Base-by-base conservation (phyloP, 2,329 filamentous ascomycete genomes). In the Xylariomycetidae sp. region DNA sequence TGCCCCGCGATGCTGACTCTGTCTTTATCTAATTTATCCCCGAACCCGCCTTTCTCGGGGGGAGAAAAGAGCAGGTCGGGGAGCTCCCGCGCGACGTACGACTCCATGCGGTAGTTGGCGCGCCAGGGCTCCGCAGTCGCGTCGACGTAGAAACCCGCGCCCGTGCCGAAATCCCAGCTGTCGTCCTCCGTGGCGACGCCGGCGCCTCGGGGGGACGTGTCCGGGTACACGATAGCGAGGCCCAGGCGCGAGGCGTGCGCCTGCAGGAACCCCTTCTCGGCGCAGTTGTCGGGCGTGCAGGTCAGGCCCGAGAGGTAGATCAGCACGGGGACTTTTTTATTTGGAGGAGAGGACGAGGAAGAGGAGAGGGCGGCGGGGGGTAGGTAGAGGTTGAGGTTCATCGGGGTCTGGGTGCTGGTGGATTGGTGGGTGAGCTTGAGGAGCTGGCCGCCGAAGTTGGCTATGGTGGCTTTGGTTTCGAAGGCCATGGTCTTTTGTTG, bases 231-330 rank as follows among this genome's bases (percentile, higher is more conserved):
- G 37, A 98, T 67, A n/a, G 92, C 92, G 58, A 98, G 85, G 53
- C 86, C 86, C 58, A 81, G 82, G 51, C 81, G 71, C 37, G 81
- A 75, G 30, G 92, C 92, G 43, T 78, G 77, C 50, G 84, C 79
- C 58, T 96, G 89, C 64, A 98, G 86, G 72, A 96, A 97, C 33
- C 89, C 92, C 58, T 85, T 83, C 54, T 89, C 78, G 19, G 82
- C 71, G 56, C 79, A 80, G 64, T 89, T 89, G 54, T 97, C 89
- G 22, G 87, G 88, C 1, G 88, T 90, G 72, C 92, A 98, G 41
- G 92, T 97, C 41, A 98, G 72, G 32, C 92, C 92, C 11, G 90
- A 90, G 38, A 98, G 81, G 65, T 90, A 98, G 66, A 96, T 81
- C 38, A 98, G 76, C 18, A 97, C 77, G 16, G 92, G 92, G 2